Conservation (phyloP, 2,329 filamentous ascomycete species). For the Talaromyces funiculosus region DNA sequence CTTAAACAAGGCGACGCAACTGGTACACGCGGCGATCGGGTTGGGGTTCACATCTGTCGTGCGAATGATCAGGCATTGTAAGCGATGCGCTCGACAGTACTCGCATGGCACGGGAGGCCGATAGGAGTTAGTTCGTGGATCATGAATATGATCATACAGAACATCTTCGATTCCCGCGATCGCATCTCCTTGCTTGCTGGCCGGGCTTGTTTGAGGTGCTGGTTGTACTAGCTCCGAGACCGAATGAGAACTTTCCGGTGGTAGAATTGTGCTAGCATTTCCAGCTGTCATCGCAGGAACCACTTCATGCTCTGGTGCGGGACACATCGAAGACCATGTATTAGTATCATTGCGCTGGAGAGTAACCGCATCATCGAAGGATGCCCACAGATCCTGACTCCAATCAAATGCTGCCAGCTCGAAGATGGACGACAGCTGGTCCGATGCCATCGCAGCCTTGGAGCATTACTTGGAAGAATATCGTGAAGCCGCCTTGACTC, state of each 20-base stretch:
- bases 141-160: background rate
- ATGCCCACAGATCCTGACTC: background rate
- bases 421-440: background rate
- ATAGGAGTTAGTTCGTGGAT: background rate
- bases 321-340: background rate
- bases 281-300: background rate
- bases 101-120: conserved; percentile 39
- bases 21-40: conserved; percentile 45
- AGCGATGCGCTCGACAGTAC: conserved; percentile 41
- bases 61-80: conserved; percentile 47
- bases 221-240: no score
- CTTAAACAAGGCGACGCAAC: conserved; percentile 47
- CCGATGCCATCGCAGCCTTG: background rate
- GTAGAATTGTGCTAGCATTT: background rate
- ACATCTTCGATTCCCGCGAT: background rate
- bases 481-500: background rate
- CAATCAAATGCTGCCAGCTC: background rate
- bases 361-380: background rate
- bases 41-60: conserved; percentile 47
- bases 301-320: background rate
- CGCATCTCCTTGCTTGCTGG: background rate
- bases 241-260: background rate
- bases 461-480: background rate
- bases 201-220: background rate
- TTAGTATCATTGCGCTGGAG: background rate